A percentile compares a stretch with the other conserved stretches of the same genome.
Evolutionary conservation across 2,329 filamentous ascomycete genomes (phyloP).

Genomic region (Incumbomyces lentus): DNA sequence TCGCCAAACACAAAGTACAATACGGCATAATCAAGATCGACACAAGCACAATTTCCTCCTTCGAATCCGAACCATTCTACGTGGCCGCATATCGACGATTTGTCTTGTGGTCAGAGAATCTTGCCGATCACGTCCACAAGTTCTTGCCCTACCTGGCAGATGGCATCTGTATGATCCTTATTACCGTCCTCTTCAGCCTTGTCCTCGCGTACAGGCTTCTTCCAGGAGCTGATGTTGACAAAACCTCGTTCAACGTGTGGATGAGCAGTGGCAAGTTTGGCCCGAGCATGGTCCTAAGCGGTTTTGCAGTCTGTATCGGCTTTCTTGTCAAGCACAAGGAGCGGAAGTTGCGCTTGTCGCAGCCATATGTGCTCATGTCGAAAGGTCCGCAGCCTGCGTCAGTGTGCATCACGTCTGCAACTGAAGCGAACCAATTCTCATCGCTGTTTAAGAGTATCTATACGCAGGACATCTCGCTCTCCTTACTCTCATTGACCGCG

Average conservation of each 20-base stretch:
- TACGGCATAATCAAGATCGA: constrained; percentile 7
- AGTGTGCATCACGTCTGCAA: neutral
- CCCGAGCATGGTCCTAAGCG: constrained; percentile 8
- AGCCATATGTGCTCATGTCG: neutral
- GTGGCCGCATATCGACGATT: neutral
- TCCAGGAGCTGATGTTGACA: neutral
- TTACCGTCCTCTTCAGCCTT: constrained; percentile 9
- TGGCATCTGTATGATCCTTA: constrained; percentile 4
- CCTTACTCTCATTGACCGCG: neutral
- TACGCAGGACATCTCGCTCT: neutral
- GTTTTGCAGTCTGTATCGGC: constrained; percentile 7
- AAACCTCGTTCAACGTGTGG: constrained; percentile 9
- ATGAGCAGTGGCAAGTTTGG: constrained; percentile 9
- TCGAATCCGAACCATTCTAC: neutral
- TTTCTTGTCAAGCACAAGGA: constrained; percentile 10
- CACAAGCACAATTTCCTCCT: neutral
- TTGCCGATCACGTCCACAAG: neutral
- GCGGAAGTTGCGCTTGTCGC: neutral
- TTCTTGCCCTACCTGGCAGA: constrained; percentile 2
- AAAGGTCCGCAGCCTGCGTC: neutral
- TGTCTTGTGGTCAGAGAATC: neutral
- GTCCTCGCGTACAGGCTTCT: constrained; percentile 11
- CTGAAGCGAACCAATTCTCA: neutral
- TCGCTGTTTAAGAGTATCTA: neutral
- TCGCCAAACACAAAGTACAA: neutral